phyloP scores from a whole-genome alignment of 2,329 filamentous ascomycete genomes.

The Phyllosticta citriasiana region DNA sequence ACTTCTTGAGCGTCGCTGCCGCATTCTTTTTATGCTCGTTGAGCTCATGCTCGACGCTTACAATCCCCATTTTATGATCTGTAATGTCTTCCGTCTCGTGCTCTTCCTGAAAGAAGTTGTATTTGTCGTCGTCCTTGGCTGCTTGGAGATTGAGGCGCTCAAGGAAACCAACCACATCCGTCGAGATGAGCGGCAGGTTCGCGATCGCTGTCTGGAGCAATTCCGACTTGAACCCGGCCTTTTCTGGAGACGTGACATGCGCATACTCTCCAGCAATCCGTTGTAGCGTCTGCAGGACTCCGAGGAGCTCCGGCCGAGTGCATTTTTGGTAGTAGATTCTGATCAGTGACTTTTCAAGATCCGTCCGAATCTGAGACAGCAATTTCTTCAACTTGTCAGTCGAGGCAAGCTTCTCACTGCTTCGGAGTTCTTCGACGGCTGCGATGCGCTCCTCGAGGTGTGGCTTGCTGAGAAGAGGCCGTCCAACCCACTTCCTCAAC shows the following conservation, averaged over 20 bases:
- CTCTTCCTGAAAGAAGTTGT: slow-evolving; percentile 79
- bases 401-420: slow-evolving; percentile 53
- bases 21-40: slow-evolving; percentile 64
- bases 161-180: slow-evolving; percentile 63
- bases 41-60: slow-evolving; percentile 82
- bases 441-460: slow-evolving; percentile 68
- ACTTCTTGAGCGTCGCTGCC: slow-evolving; percentile 61
- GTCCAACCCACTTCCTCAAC: slow-evolving; percentile 88
- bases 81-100: slow-evolving; percentile 83
- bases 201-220: slow-evolving; percentile 63
- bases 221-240: slow-evolving; percentile 62
- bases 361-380: slow-evolving; percentile 60
- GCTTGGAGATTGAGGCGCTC: slow-evolving; percentile 78
- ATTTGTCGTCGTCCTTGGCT: slow-evolving; percentile 82
- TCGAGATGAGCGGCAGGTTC: slow-evolving; percentile 64
- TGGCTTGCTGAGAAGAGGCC: slow-evolving; percentile 68
- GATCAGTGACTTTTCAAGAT: slow-evolving; percentile 87
- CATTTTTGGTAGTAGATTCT: slow-evolving; percentile 97
- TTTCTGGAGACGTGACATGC: slow-evolving; percentile 51
- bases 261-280: slow-evolving; percentile 68
- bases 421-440: slow-evolving; percentile 77
- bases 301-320: slow-evolving; percentile 75
- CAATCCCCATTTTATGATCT: slow-evolving; percentile 85
- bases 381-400: slow-evolving; percentile 67
- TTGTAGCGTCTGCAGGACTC: slow-evolving; percentile 76